Evolutionary conservation across 108 stramenopile species (phyloP).

Genomic region (Fragilariopsis cylindrus): DNA sequence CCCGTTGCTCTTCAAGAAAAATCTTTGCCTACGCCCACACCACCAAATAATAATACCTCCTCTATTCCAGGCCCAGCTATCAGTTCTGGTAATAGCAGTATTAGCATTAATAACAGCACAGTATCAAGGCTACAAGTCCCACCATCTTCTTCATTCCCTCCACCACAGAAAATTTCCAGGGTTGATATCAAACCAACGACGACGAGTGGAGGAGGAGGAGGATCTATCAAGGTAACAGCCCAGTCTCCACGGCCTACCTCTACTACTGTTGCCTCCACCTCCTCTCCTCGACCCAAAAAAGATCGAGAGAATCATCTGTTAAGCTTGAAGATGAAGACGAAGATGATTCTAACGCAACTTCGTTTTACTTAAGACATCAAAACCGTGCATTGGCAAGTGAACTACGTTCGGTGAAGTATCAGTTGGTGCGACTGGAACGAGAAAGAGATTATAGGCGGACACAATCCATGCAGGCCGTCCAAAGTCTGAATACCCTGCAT

Average conservation of each 20-base stretch:
- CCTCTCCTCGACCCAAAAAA: constrained; percentile 43
- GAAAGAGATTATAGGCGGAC: constrained; percentile 72
- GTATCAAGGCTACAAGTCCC: background rate
- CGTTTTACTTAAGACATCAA: constrained; percentile 79
- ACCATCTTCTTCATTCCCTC: background rate
- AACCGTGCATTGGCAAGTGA: constrained; percentile 78
- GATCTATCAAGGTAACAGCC: background rate
- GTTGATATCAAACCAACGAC: background rate
- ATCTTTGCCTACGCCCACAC: background rate
- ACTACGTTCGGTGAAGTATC: constrained; percentile 56
- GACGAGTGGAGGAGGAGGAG: background rate
- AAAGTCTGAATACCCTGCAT: constrained; percentile 40
- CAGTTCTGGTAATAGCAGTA: background rate
- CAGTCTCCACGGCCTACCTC: constrained; percentile 6
- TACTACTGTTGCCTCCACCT: background rate
- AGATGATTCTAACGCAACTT: constrained; percentile 45
- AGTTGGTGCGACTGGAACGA: constrained; percentile 49
- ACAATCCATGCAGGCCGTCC: constrained; percentile 52
- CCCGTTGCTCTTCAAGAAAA: background rate
- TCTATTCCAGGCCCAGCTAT: background rate
- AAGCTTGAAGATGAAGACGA: constrained; percentile 53
- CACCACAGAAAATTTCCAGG: background rate
- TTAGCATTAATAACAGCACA: background rate
- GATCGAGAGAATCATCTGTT: constrained; percentile 28
- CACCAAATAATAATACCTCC: background rate